Conservation (phyloP, 371 early-diverging fungal genomes). For the Phascolomyces articulosus region DNA sequence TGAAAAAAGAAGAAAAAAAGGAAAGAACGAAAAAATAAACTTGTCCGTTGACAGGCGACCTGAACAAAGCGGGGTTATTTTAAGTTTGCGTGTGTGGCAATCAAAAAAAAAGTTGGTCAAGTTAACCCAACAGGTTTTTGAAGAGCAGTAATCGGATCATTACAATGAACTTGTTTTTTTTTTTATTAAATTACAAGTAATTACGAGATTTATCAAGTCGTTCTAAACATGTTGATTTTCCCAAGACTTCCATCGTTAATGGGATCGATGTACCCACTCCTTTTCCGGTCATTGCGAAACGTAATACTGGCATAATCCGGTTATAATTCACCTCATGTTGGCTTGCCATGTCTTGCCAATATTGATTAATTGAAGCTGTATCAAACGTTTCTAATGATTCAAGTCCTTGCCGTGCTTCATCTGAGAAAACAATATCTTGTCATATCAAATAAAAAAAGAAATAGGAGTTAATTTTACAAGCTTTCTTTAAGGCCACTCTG, state of each 20-base stretch:
- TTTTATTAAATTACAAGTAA: background rate
- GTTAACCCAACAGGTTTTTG: too few relatives aligned
- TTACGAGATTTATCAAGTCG: slow-evolving; percentile 12
- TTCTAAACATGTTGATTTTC: slow-evolving; percentile 41
- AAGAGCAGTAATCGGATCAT: background rate
- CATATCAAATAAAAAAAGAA: too few relatives aligned
- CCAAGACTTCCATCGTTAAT: slow-evolving; percentile 58
- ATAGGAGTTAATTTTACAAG: too few relatives aligned
- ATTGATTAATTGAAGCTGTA: slow-evolving; percentile 27
- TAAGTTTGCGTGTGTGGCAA: too few relatives aligned
- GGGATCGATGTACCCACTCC: slow-evolving; percentile 68
- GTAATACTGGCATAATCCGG: slow-evolving; percentile 64
- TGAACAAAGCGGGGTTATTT: background rate
- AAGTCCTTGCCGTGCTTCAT: slow-evolving; percentile 18
- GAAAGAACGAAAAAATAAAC: background rate
- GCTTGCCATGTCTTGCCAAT: slow-evolving; percentile 33
- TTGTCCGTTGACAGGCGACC: background rate
- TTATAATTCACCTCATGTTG: slow-evolving; percentile 42
- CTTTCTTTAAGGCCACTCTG: too few relatives aligned
- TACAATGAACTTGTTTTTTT: too few relatives aligned
- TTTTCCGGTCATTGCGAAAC: slow-evolving; percentile 68
- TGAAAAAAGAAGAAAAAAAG: background rate
- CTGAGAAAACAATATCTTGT: slow-evolving; percentile 24
- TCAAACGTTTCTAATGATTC: slow-evolving; percentile 33
- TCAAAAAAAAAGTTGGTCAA: too few relatives aligned